Conservation (phyloP, 2,329 filamentous ascomycete genomes). For the Aspergillus quadrilineatus region DNA sequence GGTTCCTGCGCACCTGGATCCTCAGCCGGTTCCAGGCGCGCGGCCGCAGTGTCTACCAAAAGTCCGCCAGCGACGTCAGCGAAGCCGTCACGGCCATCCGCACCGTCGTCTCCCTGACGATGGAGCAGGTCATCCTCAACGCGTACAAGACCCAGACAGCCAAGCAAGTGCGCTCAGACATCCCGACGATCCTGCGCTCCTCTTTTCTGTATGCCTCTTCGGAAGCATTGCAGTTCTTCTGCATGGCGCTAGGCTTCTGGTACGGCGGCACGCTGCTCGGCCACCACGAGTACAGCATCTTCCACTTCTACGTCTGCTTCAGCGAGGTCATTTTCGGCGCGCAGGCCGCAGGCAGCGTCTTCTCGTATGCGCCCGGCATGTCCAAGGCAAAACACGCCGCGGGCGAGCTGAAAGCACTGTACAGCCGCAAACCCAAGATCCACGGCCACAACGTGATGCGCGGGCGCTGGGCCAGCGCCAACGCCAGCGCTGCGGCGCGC, state of each 20-base stretch:
- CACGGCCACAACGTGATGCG: conserved; percentile 39
- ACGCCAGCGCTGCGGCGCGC: too few relatives aligned
- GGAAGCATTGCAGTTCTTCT: conserved; percentile 30
- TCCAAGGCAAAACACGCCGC: conserved; percentile 34
- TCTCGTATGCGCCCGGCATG: conserved; percentile 34
- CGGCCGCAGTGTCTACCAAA: conserved; percentile 45
- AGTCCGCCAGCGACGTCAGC: conserved; percentile 51
- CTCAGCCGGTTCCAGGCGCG: conserved; percentile 50
- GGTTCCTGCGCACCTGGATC: conserved; percentile 47
- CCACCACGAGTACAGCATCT: conserved; percentile 43
- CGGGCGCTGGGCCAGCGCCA: too few relatives aligned
- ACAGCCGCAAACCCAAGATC: conserved; percentile 46
- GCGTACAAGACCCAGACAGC: conserved; percentile 36
- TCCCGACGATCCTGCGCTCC: conserved; percentile 22
- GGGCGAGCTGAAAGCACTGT: conserved; percentile 42
- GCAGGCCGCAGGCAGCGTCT: conserved; percentile 29
- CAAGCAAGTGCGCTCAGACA: conserved; percentile 24
- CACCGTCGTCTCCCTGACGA: conserved; percentile 51
- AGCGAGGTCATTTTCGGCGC: conserved; percentile 42
- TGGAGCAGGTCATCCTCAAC: conserved; percentile 45
- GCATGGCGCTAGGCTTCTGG: conserved; percentile 57
- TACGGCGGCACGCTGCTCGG: conserved; percentile 64
- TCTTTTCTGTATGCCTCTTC: conserved; percentile 32
- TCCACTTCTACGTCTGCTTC: conserved; percentile 47
- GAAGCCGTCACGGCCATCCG: conserved; percentile 53